Percentiles rank a stretch among this genome's conserved stretches.
Evolutionary conservation across 768 basidiomycete genomes (phyloP).

Genomic region (Tremella mesenterica): DNA sequence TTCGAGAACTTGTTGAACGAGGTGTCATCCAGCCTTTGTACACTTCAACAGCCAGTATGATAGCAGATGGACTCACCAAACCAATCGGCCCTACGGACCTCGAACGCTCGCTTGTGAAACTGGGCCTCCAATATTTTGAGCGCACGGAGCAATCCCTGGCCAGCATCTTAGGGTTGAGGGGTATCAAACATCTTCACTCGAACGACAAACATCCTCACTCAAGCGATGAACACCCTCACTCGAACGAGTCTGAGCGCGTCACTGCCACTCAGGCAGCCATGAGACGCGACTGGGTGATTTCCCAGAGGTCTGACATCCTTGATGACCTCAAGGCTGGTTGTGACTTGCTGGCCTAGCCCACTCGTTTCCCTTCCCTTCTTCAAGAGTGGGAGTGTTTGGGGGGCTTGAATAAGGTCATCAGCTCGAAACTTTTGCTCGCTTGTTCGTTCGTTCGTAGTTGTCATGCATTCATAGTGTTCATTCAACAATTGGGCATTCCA

Average conservation of each 20-base stretch:
- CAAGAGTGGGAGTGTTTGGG: conserved; percentile 1
- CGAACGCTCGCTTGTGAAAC: not conserved
- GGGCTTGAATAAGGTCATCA: not conserved
- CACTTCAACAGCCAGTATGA: conserved; percentile 1
- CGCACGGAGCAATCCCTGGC: not conserved
- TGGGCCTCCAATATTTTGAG: not conserved
- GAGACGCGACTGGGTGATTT: not conserved
- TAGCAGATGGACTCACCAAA: conserved; percentile 4
- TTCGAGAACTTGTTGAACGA: conserved; percentile 7
- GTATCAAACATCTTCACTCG: not conserved
- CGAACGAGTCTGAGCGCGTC: not conserved
- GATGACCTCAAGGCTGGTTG: not conserved
- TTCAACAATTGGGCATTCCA: conserved; percentile 1
- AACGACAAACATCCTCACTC: conserved; percentile 1
- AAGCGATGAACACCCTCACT: not conserved
- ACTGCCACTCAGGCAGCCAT: not conserved
- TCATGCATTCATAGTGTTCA: not conserved
- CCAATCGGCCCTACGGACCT: conserved; percentile 1
- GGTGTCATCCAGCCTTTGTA: not conserved
- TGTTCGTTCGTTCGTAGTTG: not conserved
- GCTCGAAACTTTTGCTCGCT: conserved; percentile 1
- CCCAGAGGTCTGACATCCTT: not conserved
- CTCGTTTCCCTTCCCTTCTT: not conserved
- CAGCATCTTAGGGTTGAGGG: no score
- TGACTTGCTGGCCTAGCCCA: not conserved